Conservation (phyloP, 2,329 filamentous ascomycete genomes). For the Fusarium protoensiforme region DNA sequence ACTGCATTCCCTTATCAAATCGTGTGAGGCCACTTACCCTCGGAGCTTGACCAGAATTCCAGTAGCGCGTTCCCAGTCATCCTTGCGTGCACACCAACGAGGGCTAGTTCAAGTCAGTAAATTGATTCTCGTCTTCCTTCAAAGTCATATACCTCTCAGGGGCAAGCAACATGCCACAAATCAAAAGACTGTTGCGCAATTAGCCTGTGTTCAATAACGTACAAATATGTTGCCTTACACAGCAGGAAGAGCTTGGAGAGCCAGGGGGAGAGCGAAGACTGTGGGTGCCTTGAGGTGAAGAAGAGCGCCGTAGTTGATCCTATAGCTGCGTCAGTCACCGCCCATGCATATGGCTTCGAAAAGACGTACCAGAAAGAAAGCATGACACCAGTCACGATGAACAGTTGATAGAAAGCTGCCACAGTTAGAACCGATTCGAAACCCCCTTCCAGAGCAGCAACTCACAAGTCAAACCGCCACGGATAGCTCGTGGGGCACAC, state of each 20-base stretch:
- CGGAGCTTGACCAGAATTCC: conserved; percentile 64
- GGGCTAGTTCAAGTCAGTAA: conserved; percentile 59
- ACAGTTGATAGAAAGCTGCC: conserved; percentile 60
- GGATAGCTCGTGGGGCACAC: conserved; percentile 61
- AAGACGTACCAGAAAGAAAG: conserved; percentile 54
- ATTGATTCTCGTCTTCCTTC: background rate
- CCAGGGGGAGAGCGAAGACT: conserved; percentile 70
- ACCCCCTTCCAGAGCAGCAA: background rate
- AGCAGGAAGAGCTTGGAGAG: conserved; percentile 73
- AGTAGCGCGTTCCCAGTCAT: conserved; percentile 74
- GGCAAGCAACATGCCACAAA: conserved; percentile 70
- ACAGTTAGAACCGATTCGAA: background rate
- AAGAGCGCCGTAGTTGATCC: conserved; percentile 65
- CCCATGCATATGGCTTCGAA: background rate
- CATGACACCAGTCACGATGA: conserved; percentile 58
- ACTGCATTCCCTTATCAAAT: too few species aligned
- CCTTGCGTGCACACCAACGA: conserved; percentile 74
- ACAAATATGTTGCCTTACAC: conserved; percentile 47
- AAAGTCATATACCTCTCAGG: conserved; percentile 52
- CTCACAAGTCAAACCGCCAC: conserved; percentile 60
- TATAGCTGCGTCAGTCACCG: conserved; percentile 51
- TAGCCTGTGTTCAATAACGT: background rate
- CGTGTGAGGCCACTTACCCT: conserved; percentile 38
- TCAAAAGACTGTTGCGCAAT: conserved; percentile 54
- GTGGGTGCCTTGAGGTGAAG: conserved; percentile 59